Conservation (phyloP, 192 early-diverging fungal species). For the Dissophora ornata region DNA sequence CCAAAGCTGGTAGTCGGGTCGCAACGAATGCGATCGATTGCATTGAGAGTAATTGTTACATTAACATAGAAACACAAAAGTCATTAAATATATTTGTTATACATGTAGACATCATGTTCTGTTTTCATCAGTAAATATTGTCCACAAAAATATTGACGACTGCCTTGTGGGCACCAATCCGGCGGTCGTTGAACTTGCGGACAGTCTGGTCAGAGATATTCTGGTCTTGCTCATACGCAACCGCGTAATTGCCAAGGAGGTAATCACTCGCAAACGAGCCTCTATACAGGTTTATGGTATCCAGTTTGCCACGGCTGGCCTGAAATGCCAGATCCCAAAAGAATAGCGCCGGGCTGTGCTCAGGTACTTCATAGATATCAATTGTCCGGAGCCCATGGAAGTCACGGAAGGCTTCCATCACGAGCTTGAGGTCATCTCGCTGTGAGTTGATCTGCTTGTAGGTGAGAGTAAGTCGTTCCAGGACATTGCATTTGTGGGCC, state of each 20-base stretch:
- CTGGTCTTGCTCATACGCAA: slow-evolving; percentile 36
- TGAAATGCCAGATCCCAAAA: slow-evolving; percentile 54
- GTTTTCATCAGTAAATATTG: slow-evolving; percentile 25
- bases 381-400: slow-evolving; percentile 17
- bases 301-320: slow-evolving; percentile 19
- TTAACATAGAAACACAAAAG: too few species aligned
- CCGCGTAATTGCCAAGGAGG: slow-evolving; percentile 42
- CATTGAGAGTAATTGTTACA: too few species aligned
- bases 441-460: slow-evolving; percentile 53
- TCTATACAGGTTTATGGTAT: slow-evolving; percentile 33
- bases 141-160: slow-evolving; percentile 31
- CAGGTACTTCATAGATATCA: slow-evolving; percentile 42
- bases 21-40: too few species aligned
- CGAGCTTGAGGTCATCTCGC: slow-evolving; percentile 48
- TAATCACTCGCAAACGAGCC: slow-evolving; percentile 40
- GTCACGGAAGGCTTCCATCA: slow-evolving; percentile 52
- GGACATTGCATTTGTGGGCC: slow-evolving; percentile 20
- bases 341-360: slow-evolving; percentile 48
- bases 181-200: slow-evolving; percentile 41
- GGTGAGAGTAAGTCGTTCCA: slow-evolving; percentile 34
- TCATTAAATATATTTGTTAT: too few species aligned
- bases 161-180: slow-evolving; percentile 36
- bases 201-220: slow-evolving; percentile 41
- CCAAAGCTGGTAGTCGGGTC: too few species aligned
- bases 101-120: not conserved